Evolutionary conservation across 306 rosid species (phyloP).

Genomic region (Macrotyloma uniflorum): DNA sequence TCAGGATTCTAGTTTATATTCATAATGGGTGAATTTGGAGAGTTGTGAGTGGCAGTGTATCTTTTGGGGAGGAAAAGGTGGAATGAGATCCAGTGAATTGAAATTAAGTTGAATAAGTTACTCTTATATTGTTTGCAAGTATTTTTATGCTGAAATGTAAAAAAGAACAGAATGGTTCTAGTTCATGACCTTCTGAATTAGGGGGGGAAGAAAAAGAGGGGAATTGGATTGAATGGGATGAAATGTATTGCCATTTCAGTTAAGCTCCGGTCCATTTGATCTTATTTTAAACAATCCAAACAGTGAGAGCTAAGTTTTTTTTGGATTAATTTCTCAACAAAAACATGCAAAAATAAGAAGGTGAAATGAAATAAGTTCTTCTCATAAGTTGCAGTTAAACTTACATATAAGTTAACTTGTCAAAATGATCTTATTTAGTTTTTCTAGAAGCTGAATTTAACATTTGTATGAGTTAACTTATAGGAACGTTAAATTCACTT

Average conservation of each 20-base stretch:
- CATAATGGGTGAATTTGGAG: background rate
- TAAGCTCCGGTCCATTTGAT: background rate
- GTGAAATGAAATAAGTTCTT: background rate
- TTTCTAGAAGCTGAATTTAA: too few species aligned
- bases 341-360: background rate
- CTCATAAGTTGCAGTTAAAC: background rate
- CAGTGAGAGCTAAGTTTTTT: background rate
- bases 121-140: background rate
- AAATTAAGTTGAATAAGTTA: background rate
- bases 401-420: background rate
- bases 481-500: background rate
- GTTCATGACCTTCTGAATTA: background rate
- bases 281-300: background rate
- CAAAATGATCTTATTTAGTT: too few species aligned
- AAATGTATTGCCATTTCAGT: background rate
- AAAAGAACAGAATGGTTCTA: background rate
- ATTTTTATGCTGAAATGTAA: background rate
- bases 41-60: background rate
- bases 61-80: background rate
- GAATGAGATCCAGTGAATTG: background rate
- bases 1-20: background rate
- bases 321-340: too few species aligned
- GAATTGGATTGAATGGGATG: background rate
- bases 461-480: background rate
- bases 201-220: background rate